Conservation (phyloP, 1,284 basidiomycete genomes). For the Hemileia vastatrix region DNA sequence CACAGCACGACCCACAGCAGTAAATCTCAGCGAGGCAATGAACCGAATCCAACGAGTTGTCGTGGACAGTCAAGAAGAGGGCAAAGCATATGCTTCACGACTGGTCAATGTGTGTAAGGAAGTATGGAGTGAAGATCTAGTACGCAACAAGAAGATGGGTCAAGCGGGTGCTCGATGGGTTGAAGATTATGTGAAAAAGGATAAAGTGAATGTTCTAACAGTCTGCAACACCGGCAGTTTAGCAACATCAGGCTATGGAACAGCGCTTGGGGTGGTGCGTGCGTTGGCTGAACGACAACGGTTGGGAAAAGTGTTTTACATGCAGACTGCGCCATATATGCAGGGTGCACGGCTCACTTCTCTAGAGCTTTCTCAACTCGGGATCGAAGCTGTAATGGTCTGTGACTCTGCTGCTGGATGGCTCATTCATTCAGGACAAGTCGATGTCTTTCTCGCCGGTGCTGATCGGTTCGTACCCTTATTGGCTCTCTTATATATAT, state of each 20-base stretch:
- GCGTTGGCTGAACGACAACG: slow-evolving; percentile 66
- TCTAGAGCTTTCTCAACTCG: slow-evolving; percentile 68
- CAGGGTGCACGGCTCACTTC: slow-evolving; percentile 75
- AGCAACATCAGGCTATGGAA: slow-evolving; percentile 86
- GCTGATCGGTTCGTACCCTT: slow-evolving; percentile 7
- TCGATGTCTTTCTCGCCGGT: slow-evolving; percentile 21
- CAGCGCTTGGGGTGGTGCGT: slow-evolving; percentile 83
- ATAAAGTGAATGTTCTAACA: slow-evolving; percentile 65
- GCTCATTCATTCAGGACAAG: slow-evolving; percentile 7
- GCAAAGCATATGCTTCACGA: slow-evolving; percentile 29
- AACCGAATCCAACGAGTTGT: slow-evolving; percentile 51
- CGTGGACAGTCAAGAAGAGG: neutral
- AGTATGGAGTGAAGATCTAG: slow-evolving; percentile 73
- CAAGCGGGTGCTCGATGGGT: slow-evolving; percentile 76
- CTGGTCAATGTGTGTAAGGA: slow-evolving; percentile 53
- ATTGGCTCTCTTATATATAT: neutral
- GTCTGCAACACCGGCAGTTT: slow-evolving; percentile 93
- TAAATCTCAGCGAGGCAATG: slow-evolving; percentile 76
- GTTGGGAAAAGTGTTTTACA: slow-evolving; percentile 71
- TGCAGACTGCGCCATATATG: slow-evolving; percentile 85
- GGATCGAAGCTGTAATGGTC: slow-evolving; percentile 79
- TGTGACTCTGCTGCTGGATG: slow-evolving; percentile 40
- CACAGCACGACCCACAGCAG: slow-evolving; percentile 82
- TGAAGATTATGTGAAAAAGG: slow-evolving; percentile 51
- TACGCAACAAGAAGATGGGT: slow-evolving; percentile 69